A percentile compares a stretch with the other conserved stretches of the same genome.
Conservation (phyloP, 768 basidiomycete species). For the Pseudohyphozyma bogoriensis region DNA sequence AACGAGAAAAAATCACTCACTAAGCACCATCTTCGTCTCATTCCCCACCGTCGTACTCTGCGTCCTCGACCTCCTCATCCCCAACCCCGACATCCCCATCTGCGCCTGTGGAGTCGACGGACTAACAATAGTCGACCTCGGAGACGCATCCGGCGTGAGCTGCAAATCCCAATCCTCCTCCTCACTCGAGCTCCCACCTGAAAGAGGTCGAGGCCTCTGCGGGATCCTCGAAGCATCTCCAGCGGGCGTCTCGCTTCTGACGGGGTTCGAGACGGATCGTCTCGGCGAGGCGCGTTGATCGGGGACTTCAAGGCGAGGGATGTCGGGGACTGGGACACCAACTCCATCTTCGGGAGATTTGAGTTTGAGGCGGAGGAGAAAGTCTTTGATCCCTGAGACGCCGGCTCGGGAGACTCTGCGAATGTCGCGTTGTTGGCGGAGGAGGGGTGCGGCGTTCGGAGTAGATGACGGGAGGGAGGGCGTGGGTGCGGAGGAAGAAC, state of each 20-base stretch:
- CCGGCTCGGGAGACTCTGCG: slow-evolving; percentile 15
- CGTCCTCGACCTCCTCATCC: background rate
- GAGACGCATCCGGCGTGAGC: background rate
- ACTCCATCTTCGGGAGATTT: slow-evolving; percentile 20
- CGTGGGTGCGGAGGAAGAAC: background rate
- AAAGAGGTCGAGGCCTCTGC: too few species aligned
- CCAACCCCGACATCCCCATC: background rate
- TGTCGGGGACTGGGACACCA: background rate
- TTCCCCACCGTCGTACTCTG: slow-evolving; percentile 1
- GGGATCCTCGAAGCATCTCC: background rate
- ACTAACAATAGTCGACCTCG: too few species aligned
- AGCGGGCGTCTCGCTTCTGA: background rate
- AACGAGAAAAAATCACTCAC: background rate
- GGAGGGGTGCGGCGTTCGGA: background rate
- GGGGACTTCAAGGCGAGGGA: background rate
- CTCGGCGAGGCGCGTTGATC: background rate
- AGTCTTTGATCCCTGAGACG: slow-evolving; percentile 22
- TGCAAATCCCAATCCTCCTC: slow-evolving; percentile 2
- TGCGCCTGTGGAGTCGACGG: background rate
- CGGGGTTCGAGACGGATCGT: slow-evolving; percentile 16
- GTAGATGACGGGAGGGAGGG: background rate
- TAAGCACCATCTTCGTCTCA: slow-evolving; percentile 1
- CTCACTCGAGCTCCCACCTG: background rate
- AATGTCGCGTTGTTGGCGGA: background rate
- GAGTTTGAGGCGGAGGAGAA: slow-evolving; percentile 17